Evolutionary conservation across 257 asterid genomes (phyloP).

Genomic region (Nemophila menziesii): DNA sequence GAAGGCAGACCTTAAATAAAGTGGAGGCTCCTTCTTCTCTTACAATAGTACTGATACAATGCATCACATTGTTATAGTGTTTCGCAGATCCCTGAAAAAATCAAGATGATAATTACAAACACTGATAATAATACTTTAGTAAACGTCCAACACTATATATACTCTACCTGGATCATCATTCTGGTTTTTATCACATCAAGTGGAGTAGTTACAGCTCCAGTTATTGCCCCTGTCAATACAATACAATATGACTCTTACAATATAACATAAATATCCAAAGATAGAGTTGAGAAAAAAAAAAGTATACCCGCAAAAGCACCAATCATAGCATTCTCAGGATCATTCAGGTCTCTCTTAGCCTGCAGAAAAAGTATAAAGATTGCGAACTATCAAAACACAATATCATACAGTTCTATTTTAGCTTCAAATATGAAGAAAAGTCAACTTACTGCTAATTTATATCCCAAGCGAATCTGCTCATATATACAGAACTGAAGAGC

Average conservation of each 20-base stretch:
- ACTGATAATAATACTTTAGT: not conserved
- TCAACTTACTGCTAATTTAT: constrained; percentile 51
- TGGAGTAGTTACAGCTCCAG: constrained; percentile 64
- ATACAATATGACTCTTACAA: not conserved
- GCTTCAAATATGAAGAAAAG: not conserved
- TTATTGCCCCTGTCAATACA: constrained; percentile 42
- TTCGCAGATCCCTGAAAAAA: constrained; percentile 46
- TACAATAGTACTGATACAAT: constrained; percentile 35
- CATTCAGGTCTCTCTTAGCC: constrained; percentile 57
- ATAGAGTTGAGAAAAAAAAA: not conserved
- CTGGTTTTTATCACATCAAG: constrained; percentile 63
- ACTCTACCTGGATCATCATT: constrained; percentile 54
- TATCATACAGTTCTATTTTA: not conserved
- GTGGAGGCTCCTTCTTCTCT: constrained; percentile 52
- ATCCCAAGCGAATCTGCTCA: constrained; percentile 57
- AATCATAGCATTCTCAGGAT: constrained; percentile 51
- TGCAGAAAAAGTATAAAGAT: constrained; percentile 14
- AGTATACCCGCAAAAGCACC: constrained; percentile 65
- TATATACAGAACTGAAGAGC: constrained; percentile 63
- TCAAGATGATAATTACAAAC: not conserved
- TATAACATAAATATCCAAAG: not conserved
- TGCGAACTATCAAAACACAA: not conserved
- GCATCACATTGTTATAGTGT: constrained; percentile 39
- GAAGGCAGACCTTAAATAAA: constrained; percentile 35
- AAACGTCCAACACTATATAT: not conserved